phyloP scores from a whole-genome alignment of 1,284 basidiomycete species.

The Coniophora puteana region DNA sequence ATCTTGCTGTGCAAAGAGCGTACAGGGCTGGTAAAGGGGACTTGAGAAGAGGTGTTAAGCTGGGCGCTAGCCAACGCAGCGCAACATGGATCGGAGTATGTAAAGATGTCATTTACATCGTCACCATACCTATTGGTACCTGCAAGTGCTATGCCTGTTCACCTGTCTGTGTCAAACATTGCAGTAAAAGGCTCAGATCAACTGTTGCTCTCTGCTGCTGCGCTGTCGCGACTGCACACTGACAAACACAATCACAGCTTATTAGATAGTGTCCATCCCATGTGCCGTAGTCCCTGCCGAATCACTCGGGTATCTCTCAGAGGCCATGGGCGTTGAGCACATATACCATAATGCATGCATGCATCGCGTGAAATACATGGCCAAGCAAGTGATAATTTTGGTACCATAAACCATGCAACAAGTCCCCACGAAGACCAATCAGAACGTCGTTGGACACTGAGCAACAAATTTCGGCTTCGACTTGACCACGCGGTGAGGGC shows the following conservation, averaged over 20 bases:
- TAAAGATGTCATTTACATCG: too few relatives aligned
- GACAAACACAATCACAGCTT: too few relatives aligned
- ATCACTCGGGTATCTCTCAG: not conserved
- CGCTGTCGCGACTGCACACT: not conserved
- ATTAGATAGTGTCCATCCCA: not conserved
- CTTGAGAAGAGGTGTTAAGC: too few relatives aligned
- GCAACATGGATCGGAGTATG: too few relatives aligned
- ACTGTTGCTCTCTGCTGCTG: not conserved
- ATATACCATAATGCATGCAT: not conserved
- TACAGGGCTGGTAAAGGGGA: too few relatives aligned
- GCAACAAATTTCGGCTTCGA: constrained; percentile 72
- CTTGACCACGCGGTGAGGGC: constrained; percentile 87
- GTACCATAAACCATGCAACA: not conserved
- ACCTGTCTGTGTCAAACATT: not conserved
- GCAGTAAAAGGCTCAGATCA: constrained; percentile 25
- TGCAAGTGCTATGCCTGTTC: too few relatives aligned
- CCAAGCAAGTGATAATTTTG: constrained; percentile 4
- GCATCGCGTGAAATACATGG: constrained; percentile 5
- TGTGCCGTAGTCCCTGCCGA: not conserved
- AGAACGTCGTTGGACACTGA: constrained; percentile 69
- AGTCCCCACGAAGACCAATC: constrained; percentile 11
- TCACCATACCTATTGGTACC: too few relatives aligned
- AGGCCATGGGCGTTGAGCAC: not conserved
- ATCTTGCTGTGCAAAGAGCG: too few relatives aligned
- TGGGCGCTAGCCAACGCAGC: too few relatives aligned